phyloP scores from a whole-genome alignment of 208 protist species.

The Porcisia hertigi region DNA sequence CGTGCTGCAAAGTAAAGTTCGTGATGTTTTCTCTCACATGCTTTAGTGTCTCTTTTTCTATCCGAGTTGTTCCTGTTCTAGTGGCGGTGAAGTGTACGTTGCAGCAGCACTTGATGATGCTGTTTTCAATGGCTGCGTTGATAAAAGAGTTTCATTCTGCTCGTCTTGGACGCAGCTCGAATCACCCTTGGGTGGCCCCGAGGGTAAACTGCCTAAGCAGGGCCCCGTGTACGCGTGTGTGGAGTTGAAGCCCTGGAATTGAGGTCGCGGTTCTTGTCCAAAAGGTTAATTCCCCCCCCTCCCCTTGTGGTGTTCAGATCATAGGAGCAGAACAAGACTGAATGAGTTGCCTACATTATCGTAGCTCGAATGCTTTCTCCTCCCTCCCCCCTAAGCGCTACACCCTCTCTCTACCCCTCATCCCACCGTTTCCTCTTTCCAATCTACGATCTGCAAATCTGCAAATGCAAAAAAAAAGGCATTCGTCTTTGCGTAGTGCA shows the following conservation, averaged over 20 bases:
- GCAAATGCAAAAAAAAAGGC: not conserved
- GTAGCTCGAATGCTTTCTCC: not conserved
- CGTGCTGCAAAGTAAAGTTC: not conserved
- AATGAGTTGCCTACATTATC: not conserved
- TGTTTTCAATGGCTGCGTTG: not conserved
- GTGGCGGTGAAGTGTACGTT: conserved; percentile 7
- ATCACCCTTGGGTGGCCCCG: no score
- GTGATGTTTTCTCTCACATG: not conserved
- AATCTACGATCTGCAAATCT: not conserved
- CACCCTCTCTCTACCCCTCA: not conserved
- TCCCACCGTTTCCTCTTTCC: not conserved
- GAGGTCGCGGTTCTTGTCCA: not conserved
- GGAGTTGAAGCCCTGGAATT: not conserved
- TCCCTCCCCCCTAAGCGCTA: not conserved
- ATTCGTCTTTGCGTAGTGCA: no score
- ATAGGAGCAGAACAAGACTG: no score
- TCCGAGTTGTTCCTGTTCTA: not conserved
- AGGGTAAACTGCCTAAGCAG: not conserved
- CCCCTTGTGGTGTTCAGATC: no score
- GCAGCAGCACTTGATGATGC: not conserved
- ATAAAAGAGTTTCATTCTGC: not conserved
- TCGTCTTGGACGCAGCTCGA: not conserved
- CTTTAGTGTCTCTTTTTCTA: not conserved
- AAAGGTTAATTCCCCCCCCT: no score
- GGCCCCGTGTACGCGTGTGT: not conserved